phyloP scores from a whole-genome alignment of 257 asterid species.

The Thymus quinquecostatus region DNA sequence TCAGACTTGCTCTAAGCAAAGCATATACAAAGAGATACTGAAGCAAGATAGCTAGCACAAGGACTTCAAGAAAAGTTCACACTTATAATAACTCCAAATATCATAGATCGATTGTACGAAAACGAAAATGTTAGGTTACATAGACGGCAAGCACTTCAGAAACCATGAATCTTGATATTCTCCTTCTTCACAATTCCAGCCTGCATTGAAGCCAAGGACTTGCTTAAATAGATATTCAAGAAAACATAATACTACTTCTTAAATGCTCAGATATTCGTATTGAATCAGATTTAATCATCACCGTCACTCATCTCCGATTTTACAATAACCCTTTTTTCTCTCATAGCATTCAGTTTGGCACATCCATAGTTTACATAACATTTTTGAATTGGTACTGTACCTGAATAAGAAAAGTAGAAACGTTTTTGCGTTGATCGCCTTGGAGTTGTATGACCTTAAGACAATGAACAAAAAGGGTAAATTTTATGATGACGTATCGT shows the following conservation, averaged over 20 bases:
- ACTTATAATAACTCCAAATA: too few species aligned
- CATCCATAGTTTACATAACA: not conserved
- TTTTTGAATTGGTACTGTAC: slow-evolving; percentile 26
- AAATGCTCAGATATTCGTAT: not conserved
- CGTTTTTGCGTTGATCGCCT: slow-evolving; percentile 88
- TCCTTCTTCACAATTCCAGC: slow-evolving; percentile 54
- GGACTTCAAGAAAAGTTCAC: not conserved
- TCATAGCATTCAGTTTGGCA: not conserved
- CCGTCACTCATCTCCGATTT: too few species aligned
- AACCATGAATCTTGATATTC: slow-evolving; percentile 55
- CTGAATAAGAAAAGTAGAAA: slow-evolving; percentile 72
- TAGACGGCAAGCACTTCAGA: slow-evolving; percentile 29
- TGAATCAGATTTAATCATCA: not conserved
- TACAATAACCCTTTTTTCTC: too few species aligned
- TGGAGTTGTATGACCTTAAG: slow-evolving; percentile 87
- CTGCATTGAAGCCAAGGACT: slow-evolving; percentile 20
- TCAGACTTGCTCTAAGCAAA: too few species aligned
- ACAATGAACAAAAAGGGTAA: not conserved
- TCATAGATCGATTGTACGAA: too few species aligned
- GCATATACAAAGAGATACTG: not conserved
- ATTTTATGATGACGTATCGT: not conserved
- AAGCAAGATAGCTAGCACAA: not conserved
- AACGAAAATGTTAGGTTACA: not conserved
- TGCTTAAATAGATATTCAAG: not conserved
- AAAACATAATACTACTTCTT: not conserved